phyloP scores from a whole-genome alignment of 441 rosid species.

The Populus trichocarpa region DNA sequence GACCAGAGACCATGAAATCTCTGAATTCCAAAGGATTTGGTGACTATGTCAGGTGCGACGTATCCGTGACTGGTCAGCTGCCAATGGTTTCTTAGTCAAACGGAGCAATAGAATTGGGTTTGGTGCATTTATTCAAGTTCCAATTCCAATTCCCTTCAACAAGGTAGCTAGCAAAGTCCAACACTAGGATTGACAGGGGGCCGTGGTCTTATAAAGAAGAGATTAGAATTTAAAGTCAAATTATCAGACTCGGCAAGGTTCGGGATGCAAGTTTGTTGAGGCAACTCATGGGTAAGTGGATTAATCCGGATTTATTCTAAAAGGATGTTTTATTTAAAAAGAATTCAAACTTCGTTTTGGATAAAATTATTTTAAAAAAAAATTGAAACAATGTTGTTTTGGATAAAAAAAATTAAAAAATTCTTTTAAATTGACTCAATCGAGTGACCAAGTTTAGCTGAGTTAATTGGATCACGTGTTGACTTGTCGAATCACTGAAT shows the following conservation, averaged over 20 bases:
- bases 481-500: no score
- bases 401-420: no score
- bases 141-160: no score
- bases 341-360: background rate
- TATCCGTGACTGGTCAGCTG: background rate
- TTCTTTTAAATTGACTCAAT: no score
- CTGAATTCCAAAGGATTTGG: constrained; percentile 6
- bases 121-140: background rate
- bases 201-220: background rate
- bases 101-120: background rate
- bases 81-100: background rate
- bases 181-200: background rate
- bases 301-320: background rate
- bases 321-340: no score
- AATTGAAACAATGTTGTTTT: no score
- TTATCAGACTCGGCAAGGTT: background rate
- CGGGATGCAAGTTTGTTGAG: background rate
- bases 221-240: background rate
- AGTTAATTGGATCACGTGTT: no score
- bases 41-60: background rate
- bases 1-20: background rate
- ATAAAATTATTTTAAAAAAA: no score
- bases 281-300: background rate
- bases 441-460: no score
- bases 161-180: no score